Evolutionary conservation across 257 asterid species (phyloP).

Genomic region (Primulina tabacum): DNA sequence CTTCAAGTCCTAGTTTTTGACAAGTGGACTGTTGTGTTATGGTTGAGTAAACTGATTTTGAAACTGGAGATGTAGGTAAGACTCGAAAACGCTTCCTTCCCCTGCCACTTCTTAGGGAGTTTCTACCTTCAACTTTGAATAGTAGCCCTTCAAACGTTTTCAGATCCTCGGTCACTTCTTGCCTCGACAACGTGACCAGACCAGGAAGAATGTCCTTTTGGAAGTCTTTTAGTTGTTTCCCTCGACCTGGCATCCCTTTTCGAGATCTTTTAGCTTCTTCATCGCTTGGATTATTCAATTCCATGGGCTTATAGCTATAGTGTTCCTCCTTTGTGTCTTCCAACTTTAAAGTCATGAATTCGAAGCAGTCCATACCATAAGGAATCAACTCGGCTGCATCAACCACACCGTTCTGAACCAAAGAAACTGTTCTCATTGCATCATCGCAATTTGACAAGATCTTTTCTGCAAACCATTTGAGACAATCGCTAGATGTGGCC

Average conservation of each 20-base stretch:
- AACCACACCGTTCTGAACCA: slow-evolving; percentile 3
- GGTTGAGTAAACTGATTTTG: slow-evolving; percentile 22
- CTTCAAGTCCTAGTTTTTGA: slow-evolving; percentile 29
- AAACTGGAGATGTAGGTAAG: slow-evolving; percentile 17
- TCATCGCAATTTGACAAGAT: slow-evolving; percentile 30
- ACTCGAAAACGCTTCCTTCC: slow-evolving; percentile 39
- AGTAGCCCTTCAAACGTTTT: slow-evolving; percentile 57
- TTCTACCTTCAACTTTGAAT: slow-evolving; percentile 34
- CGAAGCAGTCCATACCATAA: slow-evolving; percentile 57
- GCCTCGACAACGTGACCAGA: slow-evolving; percentile 54
- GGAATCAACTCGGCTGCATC: slow-evolving; percentile 40
- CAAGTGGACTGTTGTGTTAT: slow-evolving; percentile 29
- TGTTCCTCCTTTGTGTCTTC: slow-evolving; percentile 46
- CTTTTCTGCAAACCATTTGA: slow-evolving; percentile 59
- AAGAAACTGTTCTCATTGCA: slow-evolving; percentile 11
- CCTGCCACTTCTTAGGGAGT: slow-evolving; percentile 33
- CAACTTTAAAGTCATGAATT: slow-evolving; percentile 57
- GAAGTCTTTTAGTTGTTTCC: slow-evolving; percentile 55
- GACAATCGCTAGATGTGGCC: slow-evolving; percentile 24
- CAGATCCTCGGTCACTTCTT: slow-evolving; percentile 65
- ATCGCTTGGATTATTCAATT: slow-evolving; percentile 22
- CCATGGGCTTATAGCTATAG: slow-evolving; percentile 18
- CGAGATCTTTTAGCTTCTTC: slow-evolving; percentile 41
- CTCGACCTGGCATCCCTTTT: slow-evolving; percentile 50
- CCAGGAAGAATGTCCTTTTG: slow-evolving; percentile 69